Evolutionary conservation across 352 stramenopile genomes (phyloP).

Genomic region (Globisporangium orthogonon): DNA sequence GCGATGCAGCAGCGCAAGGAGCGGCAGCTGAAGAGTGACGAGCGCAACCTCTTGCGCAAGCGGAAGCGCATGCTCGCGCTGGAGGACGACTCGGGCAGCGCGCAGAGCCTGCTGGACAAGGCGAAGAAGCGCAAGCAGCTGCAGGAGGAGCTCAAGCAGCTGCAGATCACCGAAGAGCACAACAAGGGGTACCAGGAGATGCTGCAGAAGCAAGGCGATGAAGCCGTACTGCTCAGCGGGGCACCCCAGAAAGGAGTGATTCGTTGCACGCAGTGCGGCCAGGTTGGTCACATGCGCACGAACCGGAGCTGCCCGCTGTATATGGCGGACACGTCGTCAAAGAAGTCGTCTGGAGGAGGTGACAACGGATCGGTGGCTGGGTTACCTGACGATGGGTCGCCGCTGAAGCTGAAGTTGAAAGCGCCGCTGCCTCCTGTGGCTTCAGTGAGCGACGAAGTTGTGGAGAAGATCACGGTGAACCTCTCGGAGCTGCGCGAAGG

Average conservation of each 20-base stretch:
- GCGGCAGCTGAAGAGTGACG: constrained; percentile 58
- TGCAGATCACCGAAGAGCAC: constrained; percentile 73
- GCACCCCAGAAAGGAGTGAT: constrained; percentile 55
- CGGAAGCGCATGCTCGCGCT: constrained; percentile 71
- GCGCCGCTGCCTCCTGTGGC: constrained; percentile 15
- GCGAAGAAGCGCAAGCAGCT: constrained; percentile 79
- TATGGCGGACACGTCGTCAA: constrained; percentile 60
- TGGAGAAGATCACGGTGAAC: constrained; percentile 70
- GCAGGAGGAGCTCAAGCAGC: constrained; percentile 81
- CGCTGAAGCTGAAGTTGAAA: constrained; percentile 60
- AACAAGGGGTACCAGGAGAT: constrained; percentile 83
- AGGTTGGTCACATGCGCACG: constrained; percentile 77
- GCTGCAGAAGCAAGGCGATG: constrained; percentile 68
- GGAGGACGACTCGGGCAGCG: constrained; percentile 33
- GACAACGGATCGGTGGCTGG: not conserved
- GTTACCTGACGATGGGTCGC: constrained; percentile 10
- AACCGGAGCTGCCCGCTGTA: constrained; percentile 81
- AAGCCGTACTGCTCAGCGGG: constrained; percentile 19
- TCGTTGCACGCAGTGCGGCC: constrained; percentile 75
- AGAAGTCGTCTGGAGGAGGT: constrained; percentile 19
- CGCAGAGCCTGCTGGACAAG: constrained; percentile 46
- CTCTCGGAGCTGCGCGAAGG: constrained; percentile 65
- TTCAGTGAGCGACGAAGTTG: constrained; percentile 1
- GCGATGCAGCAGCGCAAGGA: constrained; percentile 77
- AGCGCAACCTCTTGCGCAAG: constrained; percentile 70